A percentile compares a stretch with the other conserved stretches of the same genome.
Conservation (phyloP, 1,284 basidiomycete genomes). For the Trichosporon ovoides region DNA sequence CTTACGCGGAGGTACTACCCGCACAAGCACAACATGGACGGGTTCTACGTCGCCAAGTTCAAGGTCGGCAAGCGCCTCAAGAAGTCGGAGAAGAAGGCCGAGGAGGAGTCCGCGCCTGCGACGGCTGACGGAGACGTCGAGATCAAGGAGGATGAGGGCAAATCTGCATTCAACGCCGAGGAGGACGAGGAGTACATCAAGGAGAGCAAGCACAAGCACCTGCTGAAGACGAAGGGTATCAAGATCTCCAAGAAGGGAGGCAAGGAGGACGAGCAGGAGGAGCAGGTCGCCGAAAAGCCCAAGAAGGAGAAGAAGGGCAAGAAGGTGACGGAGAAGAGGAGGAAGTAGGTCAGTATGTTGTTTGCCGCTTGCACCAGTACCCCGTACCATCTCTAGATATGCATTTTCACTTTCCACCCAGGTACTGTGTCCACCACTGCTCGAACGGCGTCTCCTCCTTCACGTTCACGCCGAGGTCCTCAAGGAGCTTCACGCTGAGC, state of each 20-base stretch:
- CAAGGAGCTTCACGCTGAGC: slow-evolving; percentile 33
- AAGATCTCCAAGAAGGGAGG: slow-evolving; percentile 36
- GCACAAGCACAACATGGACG: slow-evolving; percentile 66
- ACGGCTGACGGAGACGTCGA: slow-evolving; percentile 18
- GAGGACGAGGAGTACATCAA: slow-evolving; percentile 47
- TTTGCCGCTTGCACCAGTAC: neutral
- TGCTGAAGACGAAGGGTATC: slow-evolving; percentile 51
- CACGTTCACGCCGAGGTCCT: slow-evolving; percentile 36
- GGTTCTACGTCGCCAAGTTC: slow-evolving; percentile 98
- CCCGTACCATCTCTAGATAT: slow-evolving; percentile 6
- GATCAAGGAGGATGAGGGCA: slow-evolving; percentile 16
- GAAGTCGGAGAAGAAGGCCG: slow-evolving; percentile 49
- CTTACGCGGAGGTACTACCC: slow-evolving; percentile 66
- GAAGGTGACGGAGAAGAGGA: slow-evolving; percentile 35
- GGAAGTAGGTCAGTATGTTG: slow-evolving; percentile 10
- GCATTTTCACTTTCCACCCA: slow-evolving; percentile 11
- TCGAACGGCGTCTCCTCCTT: slow-evolving; percentile 36
- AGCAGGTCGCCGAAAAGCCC: slow-evolving; percentile 20
- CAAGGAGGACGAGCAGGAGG: slow-evolving; percentile 1
- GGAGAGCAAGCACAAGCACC: slow-evolving; percentile 48
- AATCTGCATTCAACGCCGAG: slow-evolving; percentile 42
- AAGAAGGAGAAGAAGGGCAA: slow-evolving; percentile 35
- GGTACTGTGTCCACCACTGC: slow-evolving; percentile 41
- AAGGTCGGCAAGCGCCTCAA: slow-evolving; percentile 77
- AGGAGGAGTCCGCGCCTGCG: slow-evolving; percentile 36